A percentile compares a stretch with the other conserved stretches of the same genome.
Evolutionary conservation across 495 filamentous ascomycete species (phyloP).

Genomic region (Massariosphaeria phaeospora): DNA sequence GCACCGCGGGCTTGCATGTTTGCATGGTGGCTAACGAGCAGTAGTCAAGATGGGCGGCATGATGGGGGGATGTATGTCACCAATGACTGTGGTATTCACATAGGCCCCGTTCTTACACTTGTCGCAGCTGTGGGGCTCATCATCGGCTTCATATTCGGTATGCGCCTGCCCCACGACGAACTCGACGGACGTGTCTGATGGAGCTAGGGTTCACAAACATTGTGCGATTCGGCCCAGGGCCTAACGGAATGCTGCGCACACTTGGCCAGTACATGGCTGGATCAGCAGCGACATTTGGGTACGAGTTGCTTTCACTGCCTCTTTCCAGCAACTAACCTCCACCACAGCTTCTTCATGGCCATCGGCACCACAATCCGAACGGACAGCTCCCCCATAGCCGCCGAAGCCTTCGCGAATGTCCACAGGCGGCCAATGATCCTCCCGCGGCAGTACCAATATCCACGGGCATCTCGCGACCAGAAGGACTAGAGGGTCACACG

Average conservation of each 20-base stretch:
- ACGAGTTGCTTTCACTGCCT: slow-evolving; percentile 40
- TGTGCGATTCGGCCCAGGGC: slow-evolving; percentile 85
- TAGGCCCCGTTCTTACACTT: slow-evolving; percentile 16
- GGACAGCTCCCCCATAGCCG: slow-evolving; percentile 61
- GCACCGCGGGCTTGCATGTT: background rate
- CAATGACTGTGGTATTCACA: slow-evolving; percentile 5
- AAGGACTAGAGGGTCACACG: slow-evolving; percentile 12
- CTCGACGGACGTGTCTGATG: slow-evolving; percentile 10
- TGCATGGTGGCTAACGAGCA: slow-evolving; percentile 32
- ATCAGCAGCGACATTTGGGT: slow-evolving; percentile 97
- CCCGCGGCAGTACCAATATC: slow-evolving; percentile 47
- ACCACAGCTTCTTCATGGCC: slow-evolving; percentile 92
- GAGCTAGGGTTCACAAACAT: slow-evolving; percentile 79
- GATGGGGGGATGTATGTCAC: slow-evolving; percentile 88
- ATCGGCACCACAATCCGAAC: slow-evolving; percentile 94
- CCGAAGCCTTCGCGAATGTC: slow-evolving; percentile 58
- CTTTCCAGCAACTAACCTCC: too few species aligned
- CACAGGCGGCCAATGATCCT: slow-evolving; percentile 60
- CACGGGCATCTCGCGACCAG: slow-evolving; percentile 14
- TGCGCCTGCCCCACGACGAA: slow-evolving; percentile 12
- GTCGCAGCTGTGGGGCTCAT: slow-evolving; percentile 79
- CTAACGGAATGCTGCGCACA: slow-evolving; percentile 87
- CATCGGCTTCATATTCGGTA: slow-evolving; percentile 97
- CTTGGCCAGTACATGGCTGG: slow-evolving; percentile 95
- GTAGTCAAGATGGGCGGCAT: slow-evolving; percentile 95